Conservation (phyloP, 805 yeast species). For the Candida alai region DNA sequence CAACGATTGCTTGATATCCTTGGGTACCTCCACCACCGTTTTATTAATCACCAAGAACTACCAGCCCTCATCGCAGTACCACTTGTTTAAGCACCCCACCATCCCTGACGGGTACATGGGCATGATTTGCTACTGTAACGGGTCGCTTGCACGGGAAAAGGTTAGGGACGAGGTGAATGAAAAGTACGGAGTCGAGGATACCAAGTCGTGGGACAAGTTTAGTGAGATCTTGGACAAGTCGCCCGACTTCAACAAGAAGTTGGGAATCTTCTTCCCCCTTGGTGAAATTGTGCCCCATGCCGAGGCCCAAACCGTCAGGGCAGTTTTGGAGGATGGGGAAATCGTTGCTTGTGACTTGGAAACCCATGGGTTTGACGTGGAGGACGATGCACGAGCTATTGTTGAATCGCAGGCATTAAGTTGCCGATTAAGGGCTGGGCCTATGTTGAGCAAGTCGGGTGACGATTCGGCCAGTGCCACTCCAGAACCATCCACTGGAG, state of each 20-base stretch:
- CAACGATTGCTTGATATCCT: constrained; percentile 73
- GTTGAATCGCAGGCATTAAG: constrained; percentile 86
- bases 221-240: constrained; percentile 47
- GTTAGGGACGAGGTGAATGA: constrained; percentile 61
- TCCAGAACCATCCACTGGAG: constrained; percentile 11
- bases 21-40: constrained; percentile 93
- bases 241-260: constrained; percentile 35
- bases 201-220: constrained; percentile 57
- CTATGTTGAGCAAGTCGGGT: constrained; percentile 55
- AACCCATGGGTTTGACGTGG: constrained; percentile 40
- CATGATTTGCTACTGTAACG: constrained; percentile 92
- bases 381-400: constrained; percentile 68
- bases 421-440: constrained; percentile 76
- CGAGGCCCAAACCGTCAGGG: constrained; percentile 57
- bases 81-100: constrained; percentile 83
- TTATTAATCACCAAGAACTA: constrained; percentile 75
- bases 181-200: constrained; percentile 27
- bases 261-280: constrained; percentile 82
- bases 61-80: constrained; percentile 77
- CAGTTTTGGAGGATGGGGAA: constrained; percentile 31
- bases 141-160: constrained; percentile 79
- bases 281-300: constrained; percentile 92
- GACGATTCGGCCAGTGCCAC: constrained; percentile 11
- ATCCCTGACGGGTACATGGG: constrained; percentile 79
- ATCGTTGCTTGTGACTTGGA: constrained; percentile 20